Conservation (phyloP, 768 basidiomycete species). For the Hysterangium stoloniferum region DNA sequence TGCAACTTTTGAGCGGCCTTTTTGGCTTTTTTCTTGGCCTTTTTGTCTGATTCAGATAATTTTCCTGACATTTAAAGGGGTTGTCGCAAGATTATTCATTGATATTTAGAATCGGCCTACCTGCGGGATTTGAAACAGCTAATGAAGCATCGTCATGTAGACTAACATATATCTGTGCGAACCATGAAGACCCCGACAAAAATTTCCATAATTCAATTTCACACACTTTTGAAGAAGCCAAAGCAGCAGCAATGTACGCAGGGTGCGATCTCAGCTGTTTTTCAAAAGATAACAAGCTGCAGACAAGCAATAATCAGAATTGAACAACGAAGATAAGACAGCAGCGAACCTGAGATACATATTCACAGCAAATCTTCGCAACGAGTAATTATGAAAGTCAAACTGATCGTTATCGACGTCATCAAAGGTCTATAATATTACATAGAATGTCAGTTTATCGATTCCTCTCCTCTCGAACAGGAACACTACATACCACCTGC, state of each 20-base stretch:
- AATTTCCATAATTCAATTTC: no score
- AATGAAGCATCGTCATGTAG: slow-evolving; percentile 67
- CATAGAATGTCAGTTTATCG: not conserved
- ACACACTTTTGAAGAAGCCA: slow-evolving; percentile 67
- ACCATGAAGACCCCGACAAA: slow-evolving; percentile 6
- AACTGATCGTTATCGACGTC: slow-evolving; percentile 93
- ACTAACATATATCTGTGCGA: slow-evolving; percentile 58
- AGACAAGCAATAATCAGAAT: slow-evolving; percentile 3
- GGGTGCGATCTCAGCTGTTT: slow-evolving; percentile 72
- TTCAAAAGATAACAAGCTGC: slow-evolving; percentile 31
- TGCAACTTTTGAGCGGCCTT: slow-evolving; percentile 61
- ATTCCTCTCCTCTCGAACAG: not conserved
- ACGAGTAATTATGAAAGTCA: slow-evolving; percentile 93
- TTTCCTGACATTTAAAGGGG: slow-evolving; percentile 24
- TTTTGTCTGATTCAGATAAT: slow-evolving; percentile 61
- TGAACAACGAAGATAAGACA: not conserved
- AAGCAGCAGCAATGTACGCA: slow-evolving; percentile 62
- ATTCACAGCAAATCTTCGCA: slow-evolving; percentile 82
- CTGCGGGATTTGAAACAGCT: slow-evolving; percentile 29
- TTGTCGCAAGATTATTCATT: slow-evolving; percentile 14
- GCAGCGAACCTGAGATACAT: slow-evolving; percentile 72
- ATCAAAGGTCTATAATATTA: slow-evolving; percentile 58
- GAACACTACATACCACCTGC: slow-evolving; percentile 45
- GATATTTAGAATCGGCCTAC: slow-evolving; percentile 7
- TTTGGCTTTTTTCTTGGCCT: slow-evolving; percentile 82